These are phyloP conservation scores for Tolypocladium amazonense DNA, from an alignment of 2,329 filamentous ascomycete species.

Conservation along the genomic window DNA sequence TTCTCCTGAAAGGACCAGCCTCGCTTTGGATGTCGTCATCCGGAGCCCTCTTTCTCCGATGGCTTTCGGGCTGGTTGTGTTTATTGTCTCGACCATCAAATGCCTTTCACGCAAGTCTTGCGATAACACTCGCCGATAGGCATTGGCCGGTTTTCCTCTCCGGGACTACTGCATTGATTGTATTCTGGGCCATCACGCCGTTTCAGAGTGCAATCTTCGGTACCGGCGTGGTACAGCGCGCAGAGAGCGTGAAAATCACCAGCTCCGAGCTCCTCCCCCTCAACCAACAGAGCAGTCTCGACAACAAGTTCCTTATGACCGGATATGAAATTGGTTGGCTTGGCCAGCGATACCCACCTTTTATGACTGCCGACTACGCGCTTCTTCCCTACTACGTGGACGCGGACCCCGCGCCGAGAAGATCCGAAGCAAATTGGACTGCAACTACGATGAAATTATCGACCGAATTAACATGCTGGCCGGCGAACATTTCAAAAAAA, in stretches of 20 bases:
- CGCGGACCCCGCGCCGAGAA: background rate
- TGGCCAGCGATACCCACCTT: conserved; percentile 29
- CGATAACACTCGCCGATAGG: background rate
- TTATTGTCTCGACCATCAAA: conserved; percentile 9
- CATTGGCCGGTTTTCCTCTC: conserved; percentile 8
- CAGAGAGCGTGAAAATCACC: background rate
- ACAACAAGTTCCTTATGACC: conserved; percentile 15
- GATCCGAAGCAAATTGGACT: conserved; percentile 13
- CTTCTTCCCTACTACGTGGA: conserved; percentile 29
- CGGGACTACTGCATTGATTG: conserved; percentile 28
- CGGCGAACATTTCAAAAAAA: conserved; percentile 6
- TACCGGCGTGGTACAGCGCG: conserved; percentile 16
- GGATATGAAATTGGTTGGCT: conserved; percentile 36
- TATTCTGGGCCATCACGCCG: conserved; percentile 39
- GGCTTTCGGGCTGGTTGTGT: background rate
- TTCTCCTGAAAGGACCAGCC: background rate
- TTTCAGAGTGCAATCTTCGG: conserved; percentile 45
- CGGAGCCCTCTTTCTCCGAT: background rate
- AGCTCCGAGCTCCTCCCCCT: conserved; percentile 6
- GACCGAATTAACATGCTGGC: conserved; percentile 27
- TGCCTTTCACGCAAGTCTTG: background rate
- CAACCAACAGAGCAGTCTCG: background rate
- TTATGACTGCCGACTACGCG: conserved; percentile 29
- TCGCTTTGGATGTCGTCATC: background rate
- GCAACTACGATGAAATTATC: conserved; percentile 18